These are phyloP conservation scores for Ormosia emarginata DNA, from an alignment of 306 rosid species.

Conservation along the genomic window DNA sequence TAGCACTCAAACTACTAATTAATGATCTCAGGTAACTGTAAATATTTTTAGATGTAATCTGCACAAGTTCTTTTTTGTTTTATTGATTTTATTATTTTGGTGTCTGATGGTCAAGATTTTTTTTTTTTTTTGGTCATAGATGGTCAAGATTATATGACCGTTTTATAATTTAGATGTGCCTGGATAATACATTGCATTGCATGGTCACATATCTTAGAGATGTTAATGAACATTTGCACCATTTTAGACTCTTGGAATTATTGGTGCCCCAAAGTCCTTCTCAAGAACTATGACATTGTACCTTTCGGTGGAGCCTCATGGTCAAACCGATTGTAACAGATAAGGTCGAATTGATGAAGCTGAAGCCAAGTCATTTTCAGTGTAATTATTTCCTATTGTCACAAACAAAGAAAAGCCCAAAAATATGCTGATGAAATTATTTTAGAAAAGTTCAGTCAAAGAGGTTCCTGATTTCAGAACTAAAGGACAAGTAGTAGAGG, in stretches of 20 bases:
- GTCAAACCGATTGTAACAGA: conserved; percentile 21
- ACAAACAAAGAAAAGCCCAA: background rate
- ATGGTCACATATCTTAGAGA: background rate
- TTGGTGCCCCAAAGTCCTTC: background rate
- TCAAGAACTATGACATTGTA: background rate
- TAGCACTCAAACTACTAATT: conserved; percentile 18
- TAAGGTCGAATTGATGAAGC: conserved; percentile 15
- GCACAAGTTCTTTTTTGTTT: background rate
- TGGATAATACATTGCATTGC: background rate
- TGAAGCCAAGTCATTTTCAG: background rate
- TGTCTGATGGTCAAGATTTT: background rate
- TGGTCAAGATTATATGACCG: background rate
- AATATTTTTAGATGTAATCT: background rate
- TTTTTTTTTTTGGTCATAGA: too few relatives aligned
- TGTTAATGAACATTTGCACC: background rate
- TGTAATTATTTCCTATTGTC: conserved; percentile 15
- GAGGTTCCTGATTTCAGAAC: background rate
- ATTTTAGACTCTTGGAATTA: background rate
- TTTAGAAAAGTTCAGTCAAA: background rate
- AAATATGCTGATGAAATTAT: background rate
- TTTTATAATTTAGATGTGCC: background rate
- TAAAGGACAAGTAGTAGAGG: background rate
- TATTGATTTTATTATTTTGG: background rate
- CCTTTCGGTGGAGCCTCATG: conserved; percentile 39
- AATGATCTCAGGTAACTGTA: conserved; percentile 8